Evolutionary conservation across 2,329 filamentous ascomycete genomes (phyloP), one percentile per base, ranked within the genome.

Genomic region (Hypoxylon rubiginosum): DNA sequence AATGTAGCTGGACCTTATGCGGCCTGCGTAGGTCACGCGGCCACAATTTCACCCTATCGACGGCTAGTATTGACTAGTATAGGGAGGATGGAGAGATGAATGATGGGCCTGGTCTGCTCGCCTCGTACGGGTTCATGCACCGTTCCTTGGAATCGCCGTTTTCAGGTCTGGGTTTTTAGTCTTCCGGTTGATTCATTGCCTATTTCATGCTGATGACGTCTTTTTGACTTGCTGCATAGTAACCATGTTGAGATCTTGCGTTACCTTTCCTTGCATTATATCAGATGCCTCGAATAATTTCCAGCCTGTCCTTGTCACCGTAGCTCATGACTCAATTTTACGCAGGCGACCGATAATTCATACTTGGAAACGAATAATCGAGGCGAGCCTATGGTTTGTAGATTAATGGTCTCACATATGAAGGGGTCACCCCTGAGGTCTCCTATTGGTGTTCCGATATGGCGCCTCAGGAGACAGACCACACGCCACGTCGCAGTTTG

Each of bases 391-490:
- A 54, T 49, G 52, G 36, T 43, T 39, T 15, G 26, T 34, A 54
- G 49, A 55, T 64, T 21, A 53, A 50, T 49, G 17, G 46, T 28
- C 36, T 32, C 51, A 39, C 41, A 21, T 15, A n/a, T 45, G 36
- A 36, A 51, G 55, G 32, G 43, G 28, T 48, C 6, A 56, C 17
- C 56, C 34, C 28, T 28, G 49, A 17, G 30, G 2, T 28, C 26
- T 24, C 41, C n/a, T 32, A 50, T 43, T 55, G 48, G 26, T 50
- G 41, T 39, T 43, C 41, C 43, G 49, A n/a, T 24, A 26, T 32
- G 34, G 30, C 26, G 13, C 15, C 26, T n/a, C 17, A 17, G 13
- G 9, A 15, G 53, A 26, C 36, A 21, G 51, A 39, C 41, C 36
- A 19, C 43, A 46, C 48, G 36, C 30, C 62, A 58, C 45, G 17